phyloP scores from a whole-genome alignment of 805 yeast genomes.

The Pichia rugopelliculosa region DNA sequence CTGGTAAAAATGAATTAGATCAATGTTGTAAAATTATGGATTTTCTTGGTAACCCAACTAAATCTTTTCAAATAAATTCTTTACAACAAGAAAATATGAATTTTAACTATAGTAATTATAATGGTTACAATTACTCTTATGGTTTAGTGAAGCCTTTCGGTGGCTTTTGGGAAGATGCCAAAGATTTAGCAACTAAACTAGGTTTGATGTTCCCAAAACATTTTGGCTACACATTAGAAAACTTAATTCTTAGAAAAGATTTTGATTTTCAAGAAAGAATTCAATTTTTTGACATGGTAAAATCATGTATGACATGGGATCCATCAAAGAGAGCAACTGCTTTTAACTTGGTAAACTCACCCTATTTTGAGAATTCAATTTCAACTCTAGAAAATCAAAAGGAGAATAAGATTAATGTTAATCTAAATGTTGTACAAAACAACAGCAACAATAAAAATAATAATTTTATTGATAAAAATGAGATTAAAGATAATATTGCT shows the following conservation, averaged over 20 bases:
- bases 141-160: slow-evolving; percentile 39
- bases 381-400: slow-evolving; percentile 16
- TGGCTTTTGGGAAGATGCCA: slow-evolving; percentile 68
- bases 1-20: slow-evolving; percentile 74
- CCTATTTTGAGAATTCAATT: slow-evolving; percentile 45
- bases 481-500: not conserved
- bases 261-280: slow-evolving; percentile 28
- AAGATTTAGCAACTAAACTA: slow-evolving; percentile 39
- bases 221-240: slow-evolving; percentile 39
- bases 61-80: slow-evolving; percentile 8
- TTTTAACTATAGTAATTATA: not conserved
- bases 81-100: not conserved
- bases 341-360: slow-evolving; percentile 38
- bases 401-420: slow-evolving; percentile 4
- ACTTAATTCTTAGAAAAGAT: slow-evolving; percentile 39
- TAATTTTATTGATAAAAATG: not conserved
- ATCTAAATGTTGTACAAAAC: not conserved
- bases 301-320: slow-evolving; percentile 65
- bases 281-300: slow-evolving; percentile 36
- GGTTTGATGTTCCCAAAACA: slow-evolving; percentile 50
- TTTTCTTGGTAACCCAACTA: slow-evolving; percentile 66
- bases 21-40: slow-evolving; percentile 65
- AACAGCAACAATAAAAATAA: not conserved
- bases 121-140: not conserved
- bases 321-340: slow-evolving; percentile 58